Evolutionary conservation across 768 basidiomycete genomes (phyloP), one percentile per base, ranked within the genome.

Genomic region (Pleurotus tuber-regium): DNA sequence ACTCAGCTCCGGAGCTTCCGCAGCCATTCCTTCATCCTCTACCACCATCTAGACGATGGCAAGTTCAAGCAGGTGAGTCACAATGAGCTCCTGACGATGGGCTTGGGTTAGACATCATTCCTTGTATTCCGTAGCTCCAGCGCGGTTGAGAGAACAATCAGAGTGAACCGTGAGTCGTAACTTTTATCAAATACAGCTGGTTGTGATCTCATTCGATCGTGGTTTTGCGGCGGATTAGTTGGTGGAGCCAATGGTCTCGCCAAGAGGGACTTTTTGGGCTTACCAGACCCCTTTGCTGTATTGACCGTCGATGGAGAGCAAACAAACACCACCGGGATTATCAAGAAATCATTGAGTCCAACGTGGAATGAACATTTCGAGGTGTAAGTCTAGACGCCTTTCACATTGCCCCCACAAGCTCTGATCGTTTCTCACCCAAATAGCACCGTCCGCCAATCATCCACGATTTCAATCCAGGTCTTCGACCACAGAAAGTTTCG

Each of bases 401-500:
- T n/a, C n/a, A n/a, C n/a, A n/a, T n/a, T n/a, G n/a, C n/a, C n/a
- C n/a, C n/a, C n/a, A n/a, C n/a, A n/a, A n/a, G n/a, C n/a, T n/a
- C n/a, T n/a, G n/a, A 46, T 39, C 50, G 21, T 52, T 16, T 50
- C 51, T 57, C 25, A 30, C 53, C 31, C 47, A 53, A 57, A 19
- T 57, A 90, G 90, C 57, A 77, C 75, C 55, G 81, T 93, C 57
- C 85, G 80, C 39, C 84, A 81, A 54, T 83, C 83, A 24, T 92
- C 91, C 29, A 76, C 82, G 59, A 78, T 95, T 61, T 77, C 79
- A 21, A 88, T 95, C 40, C 91, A 95, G 70, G 82, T 96, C 53
- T 93, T 94, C 63, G 93, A 96, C 75, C 86, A 92, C 68, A 80
- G 83, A 63, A 92, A 89, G 67, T 93, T 90, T 71, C 92, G 80